These are phyloP conservation scores for Starmerella tilneyi DNA, from an alignment of 805 yeast genomes.

Conservation along the genomic window DNA sequence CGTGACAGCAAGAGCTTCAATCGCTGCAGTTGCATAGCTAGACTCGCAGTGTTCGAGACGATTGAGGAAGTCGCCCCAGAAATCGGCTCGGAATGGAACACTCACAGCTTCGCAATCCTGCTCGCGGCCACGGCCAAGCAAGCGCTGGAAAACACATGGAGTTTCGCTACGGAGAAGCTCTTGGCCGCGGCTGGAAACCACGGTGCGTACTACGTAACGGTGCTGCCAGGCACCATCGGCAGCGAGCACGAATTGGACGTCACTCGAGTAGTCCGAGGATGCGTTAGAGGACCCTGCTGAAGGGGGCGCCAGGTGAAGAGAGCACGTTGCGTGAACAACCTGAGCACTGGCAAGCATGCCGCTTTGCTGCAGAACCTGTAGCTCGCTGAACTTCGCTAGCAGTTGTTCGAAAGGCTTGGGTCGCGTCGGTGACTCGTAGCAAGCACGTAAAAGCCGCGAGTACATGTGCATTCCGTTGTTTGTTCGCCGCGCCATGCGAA, in stretches of 20 bases:
- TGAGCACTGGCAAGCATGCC: constrained; percentile 24
- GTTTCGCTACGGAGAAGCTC: constrained; percentile 24
- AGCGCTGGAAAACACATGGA: constrained; percentile 17
- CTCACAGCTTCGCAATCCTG: constrained; percentile 29
- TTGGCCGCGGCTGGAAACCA: constrained; percentile 29
- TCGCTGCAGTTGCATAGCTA: constrained; percentile 25
- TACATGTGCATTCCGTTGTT: constrained; percentile 20
- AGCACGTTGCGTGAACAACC: constrained; percentile 29
- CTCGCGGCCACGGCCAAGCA: constrained; percentile 21
- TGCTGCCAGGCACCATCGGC: constrained; percentile 14
- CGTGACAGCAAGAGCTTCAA: constrained; percentile 30
- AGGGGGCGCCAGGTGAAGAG: constrained; percentile 18
- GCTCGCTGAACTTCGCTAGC: constrained; percentile 26
- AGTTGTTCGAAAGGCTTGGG: constrained; percentile 25
- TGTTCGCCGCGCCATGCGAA: constrained; percentile 19
- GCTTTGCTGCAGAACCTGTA: constrained; percentile 19
- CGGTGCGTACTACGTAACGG: constrained; percentile 25
- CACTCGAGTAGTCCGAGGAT: constrained; percentile 12
- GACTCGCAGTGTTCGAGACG: constrained; percentile 28
- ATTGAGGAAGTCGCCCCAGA: constrained; percentile 33
- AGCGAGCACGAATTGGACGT: constrained; percentile 24
- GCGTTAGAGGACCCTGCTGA: neutral
- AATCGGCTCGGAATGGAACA: constrained; percentile 33
- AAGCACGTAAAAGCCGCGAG: constrained; percentile 31
- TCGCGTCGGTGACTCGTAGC: constrained; percentile 30